Evolutionary conservation across 768 basidiomycete genomes (phyloP).

Genomic region (Phaffia tasmanica): DNA sequence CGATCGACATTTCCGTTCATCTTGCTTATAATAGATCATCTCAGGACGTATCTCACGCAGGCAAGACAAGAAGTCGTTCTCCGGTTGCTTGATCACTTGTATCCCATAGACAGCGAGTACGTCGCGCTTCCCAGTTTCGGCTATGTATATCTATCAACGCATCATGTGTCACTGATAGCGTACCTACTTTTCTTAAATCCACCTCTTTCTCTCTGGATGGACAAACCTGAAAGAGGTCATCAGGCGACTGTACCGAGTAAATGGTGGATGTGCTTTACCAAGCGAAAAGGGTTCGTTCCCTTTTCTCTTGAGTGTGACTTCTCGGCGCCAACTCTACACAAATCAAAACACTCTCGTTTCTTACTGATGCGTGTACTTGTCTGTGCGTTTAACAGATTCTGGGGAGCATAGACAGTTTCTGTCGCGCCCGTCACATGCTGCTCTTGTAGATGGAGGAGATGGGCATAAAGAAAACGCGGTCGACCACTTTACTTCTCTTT

Average conservation of each 20-base stretch:
- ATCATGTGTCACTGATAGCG: background rate
- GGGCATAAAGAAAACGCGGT: background rate
- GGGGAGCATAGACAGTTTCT: background rate
- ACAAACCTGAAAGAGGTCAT: conserved; percentile 45
- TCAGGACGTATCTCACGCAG: conserved; percentile 83
- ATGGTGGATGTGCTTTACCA: conserved; percentile 99
- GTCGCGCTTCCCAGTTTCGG: background rate
- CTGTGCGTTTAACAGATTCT: background rate
- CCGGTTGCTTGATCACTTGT: conserved; percentile 74
- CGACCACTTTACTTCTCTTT: background rate
- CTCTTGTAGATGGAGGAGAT: background rate
- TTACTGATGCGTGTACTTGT: no score
- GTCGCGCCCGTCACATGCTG: background rate
- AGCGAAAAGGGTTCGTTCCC: conserved; percentile 46
- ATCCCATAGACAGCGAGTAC: conserved; percentile 44
- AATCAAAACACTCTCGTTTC: no score
- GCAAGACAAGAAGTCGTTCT: conserved; percentile 83
- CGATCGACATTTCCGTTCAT: background rate
- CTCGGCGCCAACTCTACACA: no score
- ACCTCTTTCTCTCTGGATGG: no score
- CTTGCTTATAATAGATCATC: conserved; percentile 28
- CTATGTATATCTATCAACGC: background rate
- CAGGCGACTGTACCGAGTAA: conserved; percentile 57
- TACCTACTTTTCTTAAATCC: conserved; percentile 23
- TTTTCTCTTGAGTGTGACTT: no score